A percentile compares a stretch with the other conserved stretches of the same genome.
Conservation (phyloP, 176 grass and related monocot genomes). For the Saccharum officinarum region DNA sequence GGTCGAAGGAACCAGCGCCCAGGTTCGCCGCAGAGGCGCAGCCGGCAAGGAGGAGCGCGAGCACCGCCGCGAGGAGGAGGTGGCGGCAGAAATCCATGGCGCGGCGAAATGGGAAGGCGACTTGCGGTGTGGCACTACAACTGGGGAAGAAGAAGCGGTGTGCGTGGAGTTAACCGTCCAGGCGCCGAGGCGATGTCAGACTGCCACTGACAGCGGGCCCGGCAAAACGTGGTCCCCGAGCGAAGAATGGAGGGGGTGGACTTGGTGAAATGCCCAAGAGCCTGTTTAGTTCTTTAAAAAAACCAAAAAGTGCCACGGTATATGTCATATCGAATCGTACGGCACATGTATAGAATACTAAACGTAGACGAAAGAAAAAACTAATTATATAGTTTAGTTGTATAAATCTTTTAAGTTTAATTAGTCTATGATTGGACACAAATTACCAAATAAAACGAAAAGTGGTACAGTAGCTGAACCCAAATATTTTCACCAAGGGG, state of each 20-base stretch:
- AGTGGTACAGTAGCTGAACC: too few relatives aligned
- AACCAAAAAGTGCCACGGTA: too few relatives aligned
- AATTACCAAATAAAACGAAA: too few relatives aligned
- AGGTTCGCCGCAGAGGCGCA: background rate
- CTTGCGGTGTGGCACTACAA: background rate
- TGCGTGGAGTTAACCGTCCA: background rate
- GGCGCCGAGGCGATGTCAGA: background rate
- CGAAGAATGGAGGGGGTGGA: background rate
- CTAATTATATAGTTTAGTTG: too few relatives aligned
- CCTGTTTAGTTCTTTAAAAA: too few relatives aligned
- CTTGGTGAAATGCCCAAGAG: too few relatives aligned
- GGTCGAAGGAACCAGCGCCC: conserved; percentile 44
- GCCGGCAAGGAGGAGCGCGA: conserved; percentile 30
- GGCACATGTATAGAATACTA: too few relatives aligned
- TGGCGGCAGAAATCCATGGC: conserved; percentile 36
- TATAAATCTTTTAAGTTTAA: too few relatives aligned
- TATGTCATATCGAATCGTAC: too few relatives aligned
- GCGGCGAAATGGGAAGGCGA: conserved; percentile 21
- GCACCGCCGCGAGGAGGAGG: conserved; percentile 15
- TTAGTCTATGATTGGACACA: too few relatives aligned
- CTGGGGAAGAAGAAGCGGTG: conserved; percentile 7
- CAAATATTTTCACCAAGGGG: too few relatives aligned
- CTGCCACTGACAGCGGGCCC: background rate
- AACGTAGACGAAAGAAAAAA: too few relatives aligned
- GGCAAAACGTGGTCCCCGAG: background rate